Conservation (phyloP, 352 stramenopile species). For the Globisporangium spiculum region DNA sequence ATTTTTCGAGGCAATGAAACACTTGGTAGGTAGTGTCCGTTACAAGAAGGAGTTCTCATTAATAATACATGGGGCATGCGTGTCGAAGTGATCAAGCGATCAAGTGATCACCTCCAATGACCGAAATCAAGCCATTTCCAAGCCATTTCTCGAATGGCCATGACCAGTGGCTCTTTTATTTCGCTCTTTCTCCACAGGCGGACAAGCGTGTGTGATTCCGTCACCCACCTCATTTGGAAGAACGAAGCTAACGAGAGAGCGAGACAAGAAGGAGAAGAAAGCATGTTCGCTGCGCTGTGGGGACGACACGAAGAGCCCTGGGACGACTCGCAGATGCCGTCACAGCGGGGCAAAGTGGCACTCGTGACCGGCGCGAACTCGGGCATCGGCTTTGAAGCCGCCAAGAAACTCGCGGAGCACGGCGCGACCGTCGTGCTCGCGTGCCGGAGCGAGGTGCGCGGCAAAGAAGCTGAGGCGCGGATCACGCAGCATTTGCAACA, state of each 20-base stretch:
- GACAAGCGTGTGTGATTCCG: neutral
- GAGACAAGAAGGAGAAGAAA: neutral
- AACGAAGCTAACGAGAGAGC: neutral
- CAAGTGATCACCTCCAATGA: neutral
- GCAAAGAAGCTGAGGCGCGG: conserved; percentile 22
- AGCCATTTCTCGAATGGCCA: neutral
- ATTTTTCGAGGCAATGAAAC: neutral
- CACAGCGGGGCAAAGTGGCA: conserved; percentile 46
- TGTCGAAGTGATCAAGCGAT: too few relatives aligned
- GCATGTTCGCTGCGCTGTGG: conserved; percentile 4
- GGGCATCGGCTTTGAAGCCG: conserved; percentile 79
- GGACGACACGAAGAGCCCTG: conserved; percentile 7
- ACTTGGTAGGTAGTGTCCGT: neutral
- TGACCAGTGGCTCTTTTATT: conserved; percentile 1
- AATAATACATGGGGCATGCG: too few relatives aligned
- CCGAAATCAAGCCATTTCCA: neutral
- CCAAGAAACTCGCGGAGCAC: conserved; percentile 44
- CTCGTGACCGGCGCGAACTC: conserved; percentile 84
- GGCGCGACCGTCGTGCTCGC: conserved; percentile 73
- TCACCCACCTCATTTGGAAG: neutral
- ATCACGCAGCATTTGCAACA: conserved; percentile 20
- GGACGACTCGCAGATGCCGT: conserved; percentile 28
- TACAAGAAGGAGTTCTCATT: too few relatives aligned
- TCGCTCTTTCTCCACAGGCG: neutral
- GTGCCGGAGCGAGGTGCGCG: conserved; percentile 51